Conservation (phyloP, 352 stramenopile species). For the Phytophthora macrochlamydospora region DNA sequence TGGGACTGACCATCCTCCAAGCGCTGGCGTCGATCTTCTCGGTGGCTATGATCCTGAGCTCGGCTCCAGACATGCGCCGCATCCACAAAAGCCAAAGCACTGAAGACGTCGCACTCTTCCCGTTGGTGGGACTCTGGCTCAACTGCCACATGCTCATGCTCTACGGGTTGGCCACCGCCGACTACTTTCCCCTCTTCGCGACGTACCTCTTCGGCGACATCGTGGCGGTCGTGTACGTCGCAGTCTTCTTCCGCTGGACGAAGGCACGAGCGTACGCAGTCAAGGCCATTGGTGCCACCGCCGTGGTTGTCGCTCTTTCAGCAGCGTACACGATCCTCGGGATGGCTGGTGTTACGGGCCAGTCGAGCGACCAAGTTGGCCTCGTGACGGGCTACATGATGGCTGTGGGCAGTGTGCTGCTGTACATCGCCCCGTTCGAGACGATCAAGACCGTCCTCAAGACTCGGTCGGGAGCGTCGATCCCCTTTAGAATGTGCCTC, state of each 20-base stretch:
- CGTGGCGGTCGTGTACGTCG: slow-evolving; percentile 40
- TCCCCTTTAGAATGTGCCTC: slow-evolving; percentile 35
- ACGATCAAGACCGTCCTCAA: slow-evolving; percentile 33
- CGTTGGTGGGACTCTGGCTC: slow-evolving; percentile 43
- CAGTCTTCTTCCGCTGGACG: slow-evolving; percentile 37
- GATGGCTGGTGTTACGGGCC: slow-evolving; percentile 23
- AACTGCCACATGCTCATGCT: slow-evolving; percentile 50
- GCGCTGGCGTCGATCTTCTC: slow-evolving; percentile 43
- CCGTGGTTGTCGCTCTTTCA: slow-evolving; percentile 15
- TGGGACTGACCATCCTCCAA: slow-evolving; percentile 36
- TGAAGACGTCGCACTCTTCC: slow-evolving; percentile 40
- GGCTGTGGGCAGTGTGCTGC: slow-evolving; percentile 35
- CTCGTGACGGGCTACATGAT: slow-evolving; percentile 40
- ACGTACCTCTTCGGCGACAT: slow-evolving; percentile 34
- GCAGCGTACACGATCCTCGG: slow-evolving; percentile 30
- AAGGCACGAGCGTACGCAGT: slow-evolving; percentile 20
- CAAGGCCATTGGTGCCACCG: slow-evolving; percentile 23
- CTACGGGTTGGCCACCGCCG: slow-evolving; percentile 33
- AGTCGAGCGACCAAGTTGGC: slow-evolving; percentile 23
- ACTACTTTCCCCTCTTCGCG: slow-evolving; percentile 39
- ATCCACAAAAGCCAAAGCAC: slow-evolving; percentile 42
- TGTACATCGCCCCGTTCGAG: slow-evolving; percentile 39
- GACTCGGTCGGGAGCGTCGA: slow-evolving; percentile 32
- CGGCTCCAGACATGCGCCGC: slow-evolving; percentile 37
- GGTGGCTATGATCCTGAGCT: slow-evolving; percentile 44